These are phyloP conservation scores for Dendrothele bispora DNA, from an alignment of 768 basidiomycete species.

Conservation along the genomic window DNA sequence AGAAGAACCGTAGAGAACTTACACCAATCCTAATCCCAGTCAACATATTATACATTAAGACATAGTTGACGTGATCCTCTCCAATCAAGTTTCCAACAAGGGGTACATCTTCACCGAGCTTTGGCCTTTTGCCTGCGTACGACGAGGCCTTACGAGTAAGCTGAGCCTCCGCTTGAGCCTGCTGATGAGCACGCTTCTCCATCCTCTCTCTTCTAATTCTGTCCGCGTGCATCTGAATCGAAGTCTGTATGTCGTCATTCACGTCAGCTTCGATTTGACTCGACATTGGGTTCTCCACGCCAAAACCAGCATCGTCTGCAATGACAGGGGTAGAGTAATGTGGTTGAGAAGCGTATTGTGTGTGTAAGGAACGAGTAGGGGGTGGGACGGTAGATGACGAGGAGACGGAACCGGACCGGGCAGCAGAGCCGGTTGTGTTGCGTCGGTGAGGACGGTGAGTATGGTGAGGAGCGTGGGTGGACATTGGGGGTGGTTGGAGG, in stretches of 20 bases:
- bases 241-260: conserved; percentile 63
- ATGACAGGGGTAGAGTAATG: background rate
- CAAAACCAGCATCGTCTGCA: conserved; percentile 6
- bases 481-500: conserved; percentile 49
- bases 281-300: too few relatives aligned
- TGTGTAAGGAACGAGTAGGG: conserved; percentile 20
- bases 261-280: conserved; percentile 38
- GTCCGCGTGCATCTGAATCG: conserved; percentile 89
- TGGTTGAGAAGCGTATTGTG: conserved; percentile 30
- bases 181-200: conserved; percentile 61
- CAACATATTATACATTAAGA: conserved; percentile 99
- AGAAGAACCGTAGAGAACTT: conserved; percentile 27
- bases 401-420: conserved; percentile 21
- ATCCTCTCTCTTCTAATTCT: conserved; percentile 78
- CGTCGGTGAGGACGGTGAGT: conserved; percentile 49
- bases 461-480: conserved; percentile 20
- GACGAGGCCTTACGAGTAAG: conserved; percentile 35
- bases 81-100: conserved; percentile 95
- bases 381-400: conserved; percentile 16
- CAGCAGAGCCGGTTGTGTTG: conserved; percentile 66
- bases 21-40: conserved; percentile 97
- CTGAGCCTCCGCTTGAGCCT: conserved; percentile 61
- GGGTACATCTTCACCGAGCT: conserved; percentile 49
- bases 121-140: conserved; percentile 11
- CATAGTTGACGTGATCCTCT: conserved; percentile 98